Evolutionary conservation across 257 asterid genomes (phyloP), one percentile per base, ranked within the genome.

Genomic region (Solanum peruvianum): DNA sequence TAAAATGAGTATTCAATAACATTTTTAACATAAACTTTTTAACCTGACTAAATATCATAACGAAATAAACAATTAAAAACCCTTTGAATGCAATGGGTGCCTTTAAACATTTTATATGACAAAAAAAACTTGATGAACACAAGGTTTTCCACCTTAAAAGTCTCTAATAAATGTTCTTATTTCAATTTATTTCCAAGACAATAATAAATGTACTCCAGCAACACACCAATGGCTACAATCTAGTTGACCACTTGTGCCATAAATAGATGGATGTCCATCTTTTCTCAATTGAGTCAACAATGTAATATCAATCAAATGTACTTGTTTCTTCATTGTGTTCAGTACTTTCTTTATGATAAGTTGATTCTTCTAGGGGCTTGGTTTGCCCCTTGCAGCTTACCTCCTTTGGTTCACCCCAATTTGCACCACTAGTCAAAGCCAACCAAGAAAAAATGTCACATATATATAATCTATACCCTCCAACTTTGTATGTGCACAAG

Each of bases 221-320:
- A 95, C 92, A 87, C 98, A 95, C 98, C 98, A 95, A 27, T 94
- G 98, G 82, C 95, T 94, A 71, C 98, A 94, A 76, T 95, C 98
- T 16, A 42, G 42, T 37, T 15, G 7, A 37, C 91, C 93, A 11
- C 87, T 94, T 14, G 76, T 20, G 47, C 92, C 97, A 33, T 93
- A 95, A 1, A 52, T 89, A 13, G 95, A 93, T 16, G 98, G 98
- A 86, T 95, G 98, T 5, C 97, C 96, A 83, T 94, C 97, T 87
- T 93, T 95, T 58, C 98, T 90, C 52, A 94, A 64, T 69, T 88
- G 95, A 33, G 98, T 93, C n/a, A 95, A 92, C 45, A 88, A 49
- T 1, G 97, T 91, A 31, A 94, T 90, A 86, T 95, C 98, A 21
- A 94, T 87, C 88, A 94, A 37, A 66, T 73, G 16, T 73, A 93